Conservation (phyloP, 2,329 filamentous ascomycete genomes). For the Hymenoscyphus fructigenus region DNA sequence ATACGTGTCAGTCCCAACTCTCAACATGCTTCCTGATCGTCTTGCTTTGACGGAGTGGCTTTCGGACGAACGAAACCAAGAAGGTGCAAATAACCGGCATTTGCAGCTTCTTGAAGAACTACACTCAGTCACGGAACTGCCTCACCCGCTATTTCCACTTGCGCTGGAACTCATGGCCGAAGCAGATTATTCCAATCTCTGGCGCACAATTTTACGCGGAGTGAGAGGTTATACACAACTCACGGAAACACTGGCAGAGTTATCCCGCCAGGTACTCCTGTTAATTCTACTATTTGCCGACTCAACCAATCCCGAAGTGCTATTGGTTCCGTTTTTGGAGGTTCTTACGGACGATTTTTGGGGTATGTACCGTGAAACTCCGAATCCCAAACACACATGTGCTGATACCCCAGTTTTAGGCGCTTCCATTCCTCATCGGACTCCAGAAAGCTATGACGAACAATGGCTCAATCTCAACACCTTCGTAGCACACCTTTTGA, state of each 20-base stretch:
- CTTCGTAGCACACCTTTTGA: not conserved
- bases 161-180: not conserved
- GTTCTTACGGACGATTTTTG: too few species aligned
- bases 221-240: not conserved
- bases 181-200: not conserved
- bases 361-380: too few species aligned
- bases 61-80: too few species aligned
- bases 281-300: too few species aligned
- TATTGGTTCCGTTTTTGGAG: too few species aligned
- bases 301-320: too few species aligned
- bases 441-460: not conserved
- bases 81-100: too few species aligned
- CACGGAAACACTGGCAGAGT: not conserved
- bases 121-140: not conserved
- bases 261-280: not conserved
- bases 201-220: not conserved
- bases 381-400: not conserved
- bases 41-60: too few species aligned
- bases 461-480: not conserved
- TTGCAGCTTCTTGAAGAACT: not conserved
- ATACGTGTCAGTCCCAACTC: too few species aligned
- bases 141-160: not conserved
- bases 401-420: not conserved
- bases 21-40: too few species aligned
- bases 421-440: not conserved